Percentiles rank a stretch among this genome's conserved stretches.
Conservation (phyloP, 129 eudicot genomes). For the Solidago caesia region DNA sequence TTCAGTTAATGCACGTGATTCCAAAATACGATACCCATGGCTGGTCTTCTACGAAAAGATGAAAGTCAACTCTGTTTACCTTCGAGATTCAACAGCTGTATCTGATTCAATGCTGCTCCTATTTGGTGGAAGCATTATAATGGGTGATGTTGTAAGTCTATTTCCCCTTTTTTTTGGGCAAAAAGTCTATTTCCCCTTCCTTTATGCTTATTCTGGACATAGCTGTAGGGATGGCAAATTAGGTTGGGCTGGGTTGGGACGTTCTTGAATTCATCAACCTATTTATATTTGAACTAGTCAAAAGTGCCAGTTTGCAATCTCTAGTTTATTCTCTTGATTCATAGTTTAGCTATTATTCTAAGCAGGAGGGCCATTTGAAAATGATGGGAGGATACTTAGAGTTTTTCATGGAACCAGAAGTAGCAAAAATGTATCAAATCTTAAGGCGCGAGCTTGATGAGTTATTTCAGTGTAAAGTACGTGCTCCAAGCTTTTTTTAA, state of each 20-base stretch:
- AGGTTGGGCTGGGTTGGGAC: not conserved
- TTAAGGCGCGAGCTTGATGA: constrained; percentile 71
- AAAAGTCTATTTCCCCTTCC: constrained; percentile 26
- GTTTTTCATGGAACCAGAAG: constrained; percentile 62
- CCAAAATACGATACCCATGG: constrained; percentile 79
- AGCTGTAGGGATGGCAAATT: not conserved
- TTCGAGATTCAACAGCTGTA: constrained; percentile 84
- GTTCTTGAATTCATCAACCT: too few relatives aligned
- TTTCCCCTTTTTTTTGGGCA: not conserved
- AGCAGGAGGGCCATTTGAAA: constrained; percentile 76
- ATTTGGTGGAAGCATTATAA: constrained; percentile 69
- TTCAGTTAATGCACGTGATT: constrained; percentile 71
- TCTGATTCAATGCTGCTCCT: constrained; percentile 82
- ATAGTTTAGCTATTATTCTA: not conserved
- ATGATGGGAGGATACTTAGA: constrained; percentile 92
- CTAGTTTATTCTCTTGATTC: not conserved
- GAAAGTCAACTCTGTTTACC: constrained; percentile 72
- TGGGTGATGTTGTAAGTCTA: constrained; percentile 57
- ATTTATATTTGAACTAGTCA: too few relatives aligned
- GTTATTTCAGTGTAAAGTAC: constrained; percentile 64
- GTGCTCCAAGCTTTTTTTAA: not conserved
- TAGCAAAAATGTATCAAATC: constrained; percentile 58
- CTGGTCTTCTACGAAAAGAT: constrained; percentile 83
- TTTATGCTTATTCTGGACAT: constrained; percentile 2
- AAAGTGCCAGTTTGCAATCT: not conserved